These are phyloP conservation scores for Leccinum subgranulosum DNA, from an alignment of 768 basidiomycete species.

Conservation along the genomic window DNA sequence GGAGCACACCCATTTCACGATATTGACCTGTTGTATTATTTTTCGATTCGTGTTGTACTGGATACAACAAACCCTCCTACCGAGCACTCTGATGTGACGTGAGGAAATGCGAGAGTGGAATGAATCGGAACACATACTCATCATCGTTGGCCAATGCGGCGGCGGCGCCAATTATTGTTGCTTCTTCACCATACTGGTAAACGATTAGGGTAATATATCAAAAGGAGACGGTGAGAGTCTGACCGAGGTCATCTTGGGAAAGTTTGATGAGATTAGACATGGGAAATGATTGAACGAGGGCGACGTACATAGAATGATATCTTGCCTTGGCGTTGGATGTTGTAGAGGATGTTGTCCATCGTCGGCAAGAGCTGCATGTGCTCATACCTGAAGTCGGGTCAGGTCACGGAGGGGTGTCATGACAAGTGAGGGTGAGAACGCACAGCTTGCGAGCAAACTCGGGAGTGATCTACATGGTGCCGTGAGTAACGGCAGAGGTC, in stretches of 20 bases:
- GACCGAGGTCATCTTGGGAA: constrained; percentile 74
- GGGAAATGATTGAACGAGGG: background rate
- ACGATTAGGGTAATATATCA: background rate
- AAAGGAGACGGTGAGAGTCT: constrained; percentile 30
- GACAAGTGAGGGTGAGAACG: constrained; percentile 14
- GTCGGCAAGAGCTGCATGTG: constrained; percentile 78
- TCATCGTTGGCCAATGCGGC: constrained; percentile 80
- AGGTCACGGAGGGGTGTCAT: background rate
- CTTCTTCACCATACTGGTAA: constrained; percentile 82
- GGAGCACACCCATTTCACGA: constrained; percentile 85
- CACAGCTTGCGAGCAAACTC: constrained; percentile 63
- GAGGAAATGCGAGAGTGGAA: constrained; percentile 1
- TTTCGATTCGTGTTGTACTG: background rate
- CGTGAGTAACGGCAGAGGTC: constrained; percentile 3
- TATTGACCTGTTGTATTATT: constrained; percentile 66
- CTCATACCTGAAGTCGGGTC: constrained; percentile 51
- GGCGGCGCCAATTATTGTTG: constrained; percentile 83
- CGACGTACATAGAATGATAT: constrained; percentile 81
- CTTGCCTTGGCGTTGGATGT: constrained; percentile 91
- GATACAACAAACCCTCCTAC: constrained; percentile 31
- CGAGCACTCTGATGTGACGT: constrained; percentile 59
- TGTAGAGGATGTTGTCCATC: constrained; percentile 85
- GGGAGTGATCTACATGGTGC: constrained; percentile 54
- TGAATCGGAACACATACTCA: constrained; percentile 55
- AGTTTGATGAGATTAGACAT: constrained; percentile 4